Conservation (phyloP, 75 land plant species). For the Selaginella moellendorffii region DNA sequence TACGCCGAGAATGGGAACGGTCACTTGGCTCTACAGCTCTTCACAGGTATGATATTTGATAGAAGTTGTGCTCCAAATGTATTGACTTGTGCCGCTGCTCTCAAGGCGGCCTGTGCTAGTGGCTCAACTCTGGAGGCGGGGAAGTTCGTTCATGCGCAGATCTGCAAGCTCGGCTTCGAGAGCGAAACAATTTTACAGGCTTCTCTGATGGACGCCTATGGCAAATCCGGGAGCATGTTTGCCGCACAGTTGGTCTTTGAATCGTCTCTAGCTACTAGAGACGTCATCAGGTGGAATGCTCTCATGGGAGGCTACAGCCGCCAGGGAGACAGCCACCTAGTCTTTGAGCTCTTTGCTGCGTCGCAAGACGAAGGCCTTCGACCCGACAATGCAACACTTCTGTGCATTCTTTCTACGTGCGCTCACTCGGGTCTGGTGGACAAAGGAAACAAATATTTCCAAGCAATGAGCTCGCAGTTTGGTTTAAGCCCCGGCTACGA, state of each 20-base stretch:
- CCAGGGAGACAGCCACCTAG: conserved; percentile 16
- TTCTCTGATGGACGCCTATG: conserved; percentile 49
- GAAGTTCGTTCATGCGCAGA: conserved; percentile 24
- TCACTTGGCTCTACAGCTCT: too few relatives aligned
- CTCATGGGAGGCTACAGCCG: too few relatives aligned
- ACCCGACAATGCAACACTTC: conserved; percentile 54
- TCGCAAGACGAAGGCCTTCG: conserved; percentile 20
- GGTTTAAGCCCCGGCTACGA: conserved; percentile 26
- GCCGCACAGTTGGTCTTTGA: conserved; percentile 26
- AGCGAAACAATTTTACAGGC: conserved; percentile 21
- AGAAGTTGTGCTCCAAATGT: too few relatives aligned
- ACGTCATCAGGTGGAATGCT: conserved; percentile 40
- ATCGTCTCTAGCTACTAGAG: conserved; percentile 8
- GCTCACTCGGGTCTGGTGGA: conserved; percentile 43
- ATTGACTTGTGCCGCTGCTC: too few relatives aligned
- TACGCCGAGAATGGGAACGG: too few relatives aligned
- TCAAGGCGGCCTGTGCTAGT: conserved; percentile 31
- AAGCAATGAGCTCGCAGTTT: conserved; percentile 23
- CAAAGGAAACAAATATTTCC: conserved; percentile 31
- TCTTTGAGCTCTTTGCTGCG: conserved; percentile 34
- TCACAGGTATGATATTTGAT: too few relatives aligned
- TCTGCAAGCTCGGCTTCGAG: conserved; percentile 34
- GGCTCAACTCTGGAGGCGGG: conserved; percentile 35
- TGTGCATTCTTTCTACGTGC: conserved; percentile 44
- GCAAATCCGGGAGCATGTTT: conserved; percentile 40